A percentile compares a stretch with the other conserved stretches of the same genome.
Conservation (phyloP, 2,329 filamentous ascomycete species). For the Neopestalotiopsis sp. region DNA sequence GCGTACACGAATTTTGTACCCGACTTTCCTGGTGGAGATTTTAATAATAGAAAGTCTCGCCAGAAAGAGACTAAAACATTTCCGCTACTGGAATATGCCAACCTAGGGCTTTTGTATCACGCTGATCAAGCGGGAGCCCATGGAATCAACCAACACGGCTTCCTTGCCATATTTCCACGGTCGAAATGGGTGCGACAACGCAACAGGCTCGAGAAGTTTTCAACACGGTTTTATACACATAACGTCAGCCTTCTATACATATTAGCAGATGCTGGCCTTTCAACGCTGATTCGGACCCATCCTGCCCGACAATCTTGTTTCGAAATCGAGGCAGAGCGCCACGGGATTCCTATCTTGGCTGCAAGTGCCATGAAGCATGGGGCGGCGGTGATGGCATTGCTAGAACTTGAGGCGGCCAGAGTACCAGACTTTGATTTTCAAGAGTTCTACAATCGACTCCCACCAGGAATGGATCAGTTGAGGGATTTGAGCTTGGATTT, state of each 20-base stretch:
- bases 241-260: constrained; percentile 22
- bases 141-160: constrained; percentile 12
- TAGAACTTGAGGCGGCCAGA: not conserved
- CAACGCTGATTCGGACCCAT: not conserved
- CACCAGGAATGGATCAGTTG: not conserved
- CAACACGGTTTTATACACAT: too few relatives aligned
- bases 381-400: not conserved
- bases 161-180: constrained; percentile 14
- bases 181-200: constrained; percentile 17
- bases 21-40: not conserved
- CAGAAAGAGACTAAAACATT: not conserved
- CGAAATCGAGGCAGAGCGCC: not conserved
- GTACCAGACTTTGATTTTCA: not conserved
- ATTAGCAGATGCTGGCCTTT: constrained; percentile 17
- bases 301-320: not conserved
- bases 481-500: too few relatives aligned
- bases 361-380: not conserved
- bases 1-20: constrained; percentile 11
- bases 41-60: too few relatives aligned
- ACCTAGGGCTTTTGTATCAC: constrained; percentile 15
- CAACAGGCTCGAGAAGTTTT: constrained; percentile 19
- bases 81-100: constrained; percentile 23
- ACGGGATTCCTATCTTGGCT: not conserved
- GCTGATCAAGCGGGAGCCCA: constrained; percentile 17
- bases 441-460: not conserved